phyloP scores from a whole-genome alignment of 495 filamentous ascomycete species.

The Pseudoneurospora amorphoporcata region DNA sequence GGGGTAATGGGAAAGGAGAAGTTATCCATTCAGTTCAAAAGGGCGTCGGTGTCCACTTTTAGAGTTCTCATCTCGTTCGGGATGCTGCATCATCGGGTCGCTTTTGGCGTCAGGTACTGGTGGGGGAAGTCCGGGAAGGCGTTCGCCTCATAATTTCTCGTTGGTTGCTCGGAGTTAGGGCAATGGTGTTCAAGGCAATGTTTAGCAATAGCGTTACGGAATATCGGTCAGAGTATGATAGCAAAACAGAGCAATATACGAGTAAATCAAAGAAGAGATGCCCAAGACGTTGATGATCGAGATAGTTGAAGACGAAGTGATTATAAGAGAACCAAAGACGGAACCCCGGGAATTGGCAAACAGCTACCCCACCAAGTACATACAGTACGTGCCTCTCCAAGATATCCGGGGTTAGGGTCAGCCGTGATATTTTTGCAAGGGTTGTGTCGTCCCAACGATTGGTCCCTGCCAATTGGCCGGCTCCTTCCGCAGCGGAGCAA shows the following conservation, averaged over 20 bases:
- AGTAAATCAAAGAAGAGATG: neutral
- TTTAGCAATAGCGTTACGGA: neutral
- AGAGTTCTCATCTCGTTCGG: neutral
- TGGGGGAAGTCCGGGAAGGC: neutral
- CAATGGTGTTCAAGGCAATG: neutral
- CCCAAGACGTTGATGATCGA: neutral
- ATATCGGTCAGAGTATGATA: neutral
- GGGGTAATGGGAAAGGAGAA: neutral
- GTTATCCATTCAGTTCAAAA: neutral
- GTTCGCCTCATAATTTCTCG: neutral
- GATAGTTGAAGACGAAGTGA: neutral
- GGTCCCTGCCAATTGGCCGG: neutral
- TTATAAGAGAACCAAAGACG: neutral
- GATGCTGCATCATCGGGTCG: neutral
- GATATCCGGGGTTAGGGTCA: neutral
- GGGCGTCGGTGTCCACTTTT: neutral
- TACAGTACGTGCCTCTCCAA: neutral
- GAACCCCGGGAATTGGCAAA: neutral
- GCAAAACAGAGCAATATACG: neutral
- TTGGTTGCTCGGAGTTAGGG: neutral
- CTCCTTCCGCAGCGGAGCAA: neutral
- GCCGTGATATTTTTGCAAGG: neutral
- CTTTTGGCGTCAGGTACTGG: neutral
- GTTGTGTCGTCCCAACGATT: neutral
- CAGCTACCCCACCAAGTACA: neutral